Conservation (phyloP, 2,329 filamentous ascomycete species). For the Lecanosticta acicola region DNA sequence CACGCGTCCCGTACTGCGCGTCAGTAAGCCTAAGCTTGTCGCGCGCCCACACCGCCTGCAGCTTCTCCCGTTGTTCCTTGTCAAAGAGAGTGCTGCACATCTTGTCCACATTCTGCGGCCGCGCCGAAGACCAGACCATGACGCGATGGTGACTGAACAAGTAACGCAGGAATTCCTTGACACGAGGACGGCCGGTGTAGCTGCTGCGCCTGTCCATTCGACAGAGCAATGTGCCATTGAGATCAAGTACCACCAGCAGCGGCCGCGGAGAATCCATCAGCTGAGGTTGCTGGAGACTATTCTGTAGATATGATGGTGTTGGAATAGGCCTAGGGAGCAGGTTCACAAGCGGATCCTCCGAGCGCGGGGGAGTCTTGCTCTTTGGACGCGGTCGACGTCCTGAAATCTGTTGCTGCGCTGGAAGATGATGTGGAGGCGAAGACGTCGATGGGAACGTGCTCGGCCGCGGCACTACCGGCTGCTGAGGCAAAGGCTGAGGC, state of each 20-base stretch:
- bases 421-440: no score
- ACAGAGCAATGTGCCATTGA: conserved; percentile 84
- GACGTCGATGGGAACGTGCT: no score
- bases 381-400: no score
- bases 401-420: no score
- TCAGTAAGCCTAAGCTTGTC: conserved; percentile 64
- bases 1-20: conserved; percentile 61
- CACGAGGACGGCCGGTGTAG: conserved; percentile 55
- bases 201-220: conserved; percentile 45
- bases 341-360: conserved; percentile 1
- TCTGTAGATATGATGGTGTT: conserved; percentile 17
- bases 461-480: no score
- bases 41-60: conserved; percentile 72
- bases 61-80: conserved; percentile 44
- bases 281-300: conserved; percentile 11
- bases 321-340: conserved; percentile 22
- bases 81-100: conserved; percentile 64
- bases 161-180: conserved; percentile 65
- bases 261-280: conserved; percentile 16
- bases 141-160: conserved; percentile 70
- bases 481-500: no score
- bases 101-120: conserved; percentile 61
- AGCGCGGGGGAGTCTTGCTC: no score
- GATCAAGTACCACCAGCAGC: conserved; percentile 79
- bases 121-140: conserved; percentile 87